phyloP scores from a whole-genome alignment of 75 land plant species.

The Sequoia sempervirens region DNA sequence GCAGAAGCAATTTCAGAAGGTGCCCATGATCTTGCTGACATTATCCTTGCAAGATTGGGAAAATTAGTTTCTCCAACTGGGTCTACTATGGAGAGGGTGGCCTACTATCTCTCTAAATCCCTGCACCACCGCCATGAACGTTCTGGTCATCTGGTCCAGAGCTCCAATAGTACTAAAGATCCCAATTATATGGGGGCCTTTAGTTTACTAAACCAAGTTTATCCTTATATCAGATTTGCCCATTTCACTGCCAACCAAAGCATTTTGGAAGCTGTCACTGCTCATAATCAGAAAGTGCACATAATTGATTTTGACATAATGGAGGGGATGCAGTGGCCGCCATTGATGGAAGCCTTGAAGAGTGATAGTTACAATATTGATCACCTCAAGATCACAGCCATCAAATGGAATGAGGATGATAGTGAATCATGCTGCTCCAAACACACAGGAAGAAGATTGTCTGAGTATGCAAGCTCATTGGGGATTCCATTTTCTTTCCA shows the following conservation, averaged over 20 bases:
- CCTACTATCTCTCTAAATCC: constrained; percentile 40
- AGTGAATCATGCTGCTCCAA: neutral
- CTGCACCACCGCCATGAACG: neutral
- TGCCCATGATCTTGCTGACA: constrained; percentile 36
- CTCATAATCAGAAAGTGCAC: constrained; percentile 13
- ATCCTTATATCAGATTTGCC: constrained; percentile 4
- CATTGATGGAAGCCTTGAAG: constrained; percentile 62
- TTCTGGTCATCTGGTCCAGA: neutral
- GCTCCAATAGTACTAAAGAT: neutral
- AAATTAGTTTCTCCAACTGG: constrained; percentile 35
- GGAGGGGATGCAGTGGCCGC: constrained; percentile 69
- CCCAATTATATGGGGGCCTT: neutral
- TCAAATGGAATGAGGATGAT: neutral
- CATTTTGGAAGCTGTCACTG: constrained; percentile 1
- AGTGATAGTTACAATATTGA: neutral
- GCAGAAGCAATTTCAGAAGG: constrained; percentile 14
- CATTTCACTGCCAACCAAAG: constrained; percentile 12
- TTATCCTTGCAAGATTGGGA: constrained; percentile 62
- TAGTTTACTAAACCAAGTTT: constrained; percentile 8
- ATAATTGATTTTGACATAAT: constrained; percentile 60
- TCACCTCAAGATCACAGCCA: neutral
- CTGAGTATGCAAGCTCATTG: constrained; percentile 10
- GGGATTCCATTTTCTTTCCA: constrained; percentile 12
- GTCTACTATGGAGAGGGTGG: constrained; percentile 48
- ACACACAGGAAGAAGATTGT: constrained; percentile 10